Base-by-base conservation (phyloP, 2,329 filamentous ascomycete genomes). In the Ceratocystis variospora region DNA sequence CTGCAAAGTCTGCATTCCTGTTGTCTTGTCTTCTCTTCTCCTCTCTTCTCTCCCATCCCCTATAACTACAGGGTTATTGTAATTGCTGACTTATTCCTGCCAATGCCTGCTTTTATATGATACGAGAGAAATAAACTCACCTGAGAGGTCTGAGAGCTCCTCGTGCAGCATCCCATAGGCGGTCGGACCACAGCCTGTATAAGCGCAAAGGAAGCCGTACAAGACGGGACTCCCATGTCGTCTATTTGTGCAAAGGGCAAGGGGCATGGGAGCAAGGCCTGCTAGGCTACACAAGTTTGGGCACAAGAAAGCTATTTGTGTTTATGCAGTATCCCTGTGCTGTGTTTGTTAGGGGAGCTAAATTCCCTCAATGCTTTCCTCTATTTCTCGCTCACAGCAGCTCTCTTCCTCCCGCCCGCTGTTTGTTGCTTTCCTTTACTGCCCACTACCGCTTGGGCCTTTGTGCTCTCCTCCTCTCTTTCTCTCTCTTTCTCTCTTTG, bases 121-220 rank as follows among this genome's bases (percentile, higher is more conserved):
- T 57, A 57, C 53, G 28, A 57, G 53, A 57, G 17, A 57, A 57
- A 57, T 57, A 57, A 57, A 57, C 28, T 57, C 53, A 31, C 22
- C 53, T 57, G 25, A 57, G 17, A 31, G 53, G 53, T 57, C 53
- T 33, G 53, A 28, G 53, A 28, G 53, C 53, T 22, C 28, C 22
- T 28, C 31, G 53, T n/a, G 10, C 53, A 57, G 25, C 28, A 33
- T 57, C 25, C 25, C 15, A 12, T 25, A 31, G 53, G 25, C 5
- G 28, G 53, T 57, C 53, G 7, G 28, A 57, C 12, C 28, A 31
- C 53, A 57, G 25, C 22, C 53, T 10, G 53, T 28, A 57, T 31
- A 57, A 31, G 53, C 25, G 19, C 22, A 19, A 57, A 22, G 53
- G 53, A 57, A 15, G 15, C 53, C 53, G 53, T 17, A 1, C 25